Percentiles rank a stretch among this genome's conserved stretches.
These are phyloP conservation scores for Lentinula guzmanii DNA, from an alignment of 768 basidiomycete species.

Conservation along the genomic window DNA sequence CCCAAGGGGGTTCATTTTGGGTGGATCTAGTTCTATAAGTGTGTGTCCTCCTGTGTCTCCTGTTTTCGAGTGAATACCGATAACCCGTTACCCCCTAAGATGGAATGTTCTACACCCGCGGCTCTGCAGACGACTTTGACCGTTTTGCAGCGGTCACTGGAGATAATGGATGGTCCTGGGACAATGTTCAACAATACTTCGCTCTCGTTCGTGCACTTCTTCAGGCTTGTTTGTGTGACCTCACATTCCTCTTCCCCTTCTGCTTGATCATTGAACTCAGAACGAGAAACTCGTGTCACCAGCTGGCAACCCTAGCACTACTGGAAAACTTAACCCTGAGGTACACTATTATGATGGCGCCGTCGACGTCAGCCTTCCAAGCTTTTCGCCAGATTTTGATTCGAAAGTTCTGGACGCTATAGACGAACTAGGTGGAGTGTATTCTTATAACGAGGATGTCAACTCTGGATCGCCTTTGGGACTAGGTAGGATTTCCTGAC, in stretches of 20 bases:
- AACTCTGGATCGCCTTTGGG: conserved; percentile 19
- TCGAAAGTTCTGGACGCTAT: conserved; percentile 30
- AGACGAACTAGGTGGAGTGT: conserved; percentile 23
- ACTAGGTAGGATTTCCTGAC: neutral
- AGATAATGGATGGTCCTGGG: conserved; percentile 20
- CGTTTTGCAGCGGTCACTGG: conserved; percentile 12
- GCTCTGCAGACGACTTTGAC: conserved; percentile 15
- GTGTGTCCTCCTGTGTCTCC: neutral
- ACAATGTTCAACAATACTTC: conserved; percentile 12
- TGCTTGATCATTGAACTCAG: conserved; percentile 9
- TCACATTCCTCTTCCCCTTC: neutral
- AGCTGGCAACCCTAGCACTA: conserved; percentile 23
- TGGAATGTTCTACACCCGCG: conserved; percentile 14
- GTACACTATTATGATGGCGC: conserved; percentile 24
- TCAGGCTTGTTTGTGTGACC: neutral
- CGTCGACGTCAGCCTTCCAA: conserved; percentile 21
- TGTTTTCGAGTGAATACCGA: neutral
- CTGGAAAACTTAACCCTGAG: conserved; percentile 25
- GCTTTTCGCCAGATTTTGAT: conserved; percentile 23
- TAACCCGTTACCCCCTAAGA: conserved; percentile 3
- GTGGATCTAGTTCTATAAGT: conserved; percentile 14
- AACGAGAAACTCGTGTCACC: conserved; percentile 22
- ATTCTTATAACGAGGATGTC: conserved; percentile 28
- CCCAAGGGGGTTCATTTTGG: conserved; percentile 14
- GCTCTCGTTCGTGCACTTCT: conserved; percentile 4